A percentile compares a stretch with the other conserved stretches of the same genome.
These are phyloP conservation scores for Fusarium sarcochroum DNA, from an alignment of 2,329 filamentous ascomycete species.

Conservation along the genomic window DNA sequence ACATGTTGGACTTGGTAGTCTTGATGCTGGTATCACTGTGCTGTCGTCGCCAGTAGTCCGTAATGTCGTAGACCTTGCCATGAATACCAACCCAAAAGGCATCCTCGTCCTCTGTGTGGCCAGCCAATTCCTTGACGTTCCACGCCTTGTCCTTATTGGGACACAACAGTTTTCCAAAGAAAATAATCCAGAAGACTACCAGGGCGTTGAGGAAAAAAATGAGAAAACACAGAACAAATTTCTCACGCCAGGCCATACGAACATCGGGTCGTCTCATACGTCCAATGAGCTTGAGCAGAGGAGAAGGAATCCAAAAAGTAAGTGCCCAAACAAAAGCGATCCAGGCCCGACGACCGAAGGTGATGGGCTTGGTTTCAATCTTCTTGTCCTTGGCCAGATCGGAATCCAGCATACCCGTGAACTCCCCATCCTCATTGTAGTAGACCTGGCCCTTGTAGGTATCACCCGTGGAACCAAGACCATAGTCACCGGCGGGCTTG, in stretches of 20 bases:
- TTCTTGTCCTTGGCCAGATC: conserved; percentile 83
- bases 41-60: conserved; percentile 86
- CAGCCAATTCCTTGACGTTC: conserved; percentile 80
- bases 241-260: conserved; percentile 97
- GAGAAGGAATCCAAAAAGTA: conserved; percentile 96
- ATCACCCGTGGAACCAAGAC: conserved; percentile 89
- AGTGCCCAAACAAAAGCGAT: conserved; percentile 85
- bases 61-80: conserved; percentile 92
- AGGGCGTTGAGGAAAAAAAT: conserved; percentile 85
- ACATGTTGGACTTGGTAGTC: conserved; percentile 76
- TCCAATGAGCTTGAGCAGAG: conserved; percentile 82
- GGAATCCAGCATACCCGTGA: conserved; percentile 78
- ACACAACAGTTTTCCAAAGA: conserved; percentile 86
- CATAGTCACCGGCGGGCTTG: conserved; percentile 82
- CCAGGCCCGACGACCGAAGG: conserved; percentile 80
- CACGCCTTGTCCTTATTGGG: conserved; percentile 94
- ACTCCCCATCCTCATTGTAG: conserved; percentile 79
- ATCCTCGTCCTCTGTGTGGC: conserved; percentile 75
- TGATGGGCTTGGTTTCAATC: conserved; percentile 78
- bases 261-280: conserved; percentile 98
- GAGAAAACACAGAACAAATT: conserved; percentile 84
- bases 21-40: conserved; percentile 81
- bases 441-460: conserved; percentile 79
- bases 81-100: conserved; percentile 91
- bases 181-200: conserved; percentile 93